These are phyloP conservation scores for Eutrema salsugineum DNA, from an alignment of 441 rosid genomes.

Conservation along the genomic window DNA sequence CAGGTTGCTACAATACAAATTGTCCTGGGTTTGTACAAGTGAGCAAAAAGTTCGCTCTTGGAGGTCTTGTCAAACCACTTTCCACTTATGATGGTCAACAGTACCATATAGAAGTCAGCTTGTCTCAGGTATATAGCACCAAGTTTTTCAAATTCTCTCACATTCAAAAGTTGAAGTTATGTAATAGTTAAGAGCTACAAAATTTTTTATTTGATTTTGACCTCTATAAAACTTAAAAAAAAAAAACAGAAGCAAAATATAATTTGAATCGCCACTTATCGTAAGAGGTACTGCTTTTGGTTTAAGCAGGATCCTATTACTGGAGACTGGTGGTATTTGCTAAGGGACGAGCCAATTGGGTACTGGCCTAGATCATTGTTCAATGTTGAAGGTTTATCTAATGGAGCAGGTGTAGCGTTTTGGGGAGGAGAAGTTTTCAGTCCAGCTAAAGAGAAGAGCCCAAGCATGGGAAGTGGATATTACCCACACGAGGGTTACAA, in stretches of 20 bases:
- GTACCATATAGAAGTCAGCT: neutral
- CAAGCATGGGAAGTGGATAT: conserved; percentile 18
- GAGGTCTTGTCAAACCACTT: neutral
- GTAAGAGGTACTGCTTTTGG: neutral
- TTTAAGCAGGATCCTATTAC: neutral
- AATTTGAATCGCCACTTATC: neutral
- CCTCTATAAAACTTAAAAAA: neutral
- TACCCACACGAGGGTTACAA: neutral
- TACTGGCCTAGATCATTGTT: conserved; percentile 17
- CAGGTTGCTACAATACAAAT: conserved; percentile 9
- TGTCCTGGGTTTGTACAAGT: conserved; percentile 23
- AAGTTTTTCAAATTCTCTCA: neutral
- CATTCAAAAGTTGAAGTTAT: too few species aligned
- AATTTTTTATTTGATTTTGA: too few species aligned
- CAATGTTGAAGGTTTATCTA: neutral
- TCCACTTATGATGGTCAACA: conserved; percentile 16
- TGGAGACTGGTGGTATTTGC: neutral
- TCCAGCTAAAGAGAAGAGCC: neutral
- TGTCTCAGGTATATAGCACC: neutral
- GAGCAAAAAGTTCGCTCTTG: conserved; percentile 7
- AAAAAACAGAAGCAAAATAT: neutral
- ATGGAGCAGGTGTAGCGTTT: neutral
- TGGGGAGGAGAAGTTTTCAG: conserved; percentile 21
- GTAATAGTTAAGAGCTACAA: too few species aligned
- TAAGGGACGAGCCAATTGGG: neutral